These are phyloP conservation scores for Penicillium bialowiezense DNA, from an alignment of 495 filamentous ascomycete genomes.

Conservation along the genomic window DNA sequence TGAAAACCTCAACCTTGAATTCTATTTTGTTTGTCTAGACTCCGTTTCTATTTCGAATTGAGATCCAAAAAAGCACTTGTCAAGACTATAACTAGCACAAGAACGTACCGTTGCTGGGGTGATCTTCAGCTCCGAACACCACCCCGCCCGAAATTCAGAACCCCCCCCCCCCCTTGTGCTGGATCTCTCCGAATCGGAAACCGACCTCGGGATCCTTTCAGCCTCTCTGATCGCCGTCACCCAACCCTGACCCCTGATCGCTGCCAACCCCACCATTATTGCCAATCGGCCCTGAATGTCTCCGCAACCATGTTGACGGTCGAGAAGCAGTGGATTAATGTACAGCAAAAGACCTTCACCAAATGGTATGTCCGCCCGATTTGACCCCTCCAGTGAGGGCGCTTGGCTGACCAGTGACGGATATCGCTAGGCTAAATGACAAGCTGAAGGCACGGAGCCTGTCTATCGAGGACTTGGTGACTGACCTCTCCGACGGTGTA, in stretches of 20 bases:
- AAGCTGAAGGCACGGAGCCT: slow-evolving; percentile 77
- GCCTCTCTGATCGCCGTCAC: slow-evolving; percentile 4
- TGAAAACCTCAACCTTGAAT: not conserved
- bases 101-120: slow-evolving; percentile 19
- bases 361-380: slow-evolving; percentile 69
- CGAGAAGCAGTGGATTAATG: slow-evolving; percentile 91
- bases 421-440: slow-evolving; percentile 74
- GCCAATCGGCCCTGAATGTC: slow-evolving; percentile 41
- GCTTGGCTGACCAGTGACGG: not conserved
- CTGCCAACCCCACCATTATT: slow-evolving; percentile 7
- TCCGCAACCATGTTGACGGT: slow-evolving; percentile 55
- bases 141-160: slow-evolving; percentile 8
- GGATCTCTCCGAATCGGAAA: slow-evolving; percentile 10
- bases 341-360: slow-evolving; percentile 99
- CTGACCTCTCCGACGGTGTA: slow-evolving; percentile 91
- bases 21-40: not conserved
- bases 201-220: not conserved
- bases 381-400: not conserved
- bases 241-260: slow-evolving; percentile 1
- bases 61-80: too few relatives aligned
- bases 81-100: not conserved
- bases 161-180: slow-evolving; percentile 3
- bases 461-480: slow-evolving; percentile 76
- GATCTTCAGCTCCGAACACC: slow-evolving; percentile 16
- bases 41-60: not conserved